phyloP scores from a whole-genome alignment of 495 filamentous ascomycete genomes.

The Aspergillus diversus region DNA sequence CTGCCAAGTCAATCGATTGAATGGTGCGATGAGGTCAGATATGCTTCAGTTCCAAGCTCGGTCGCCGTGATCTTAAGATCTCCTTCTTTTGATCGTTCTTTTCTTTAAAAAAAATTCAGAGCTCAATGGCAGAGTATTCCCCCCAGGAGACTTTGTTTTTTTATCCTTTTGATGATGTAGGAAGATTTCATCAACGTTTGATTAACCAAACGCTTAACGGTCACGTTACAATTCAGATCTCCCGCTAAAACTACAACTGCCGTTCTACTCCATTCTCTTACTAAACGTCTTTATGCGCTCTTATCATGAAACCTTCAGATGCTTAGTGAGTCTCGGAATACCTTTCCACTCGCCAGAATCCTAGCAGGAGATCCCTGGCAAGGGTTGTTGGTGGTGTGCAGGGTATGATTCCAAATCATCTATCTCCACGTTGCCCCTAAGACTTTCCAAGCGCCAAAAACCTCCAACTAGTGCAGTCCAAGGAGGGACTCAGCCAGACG shows the following conservation, averaged over 20 bases:
- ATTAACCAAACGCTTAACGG: too few species aligned
- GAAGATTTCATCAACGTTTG: too few species aligned
- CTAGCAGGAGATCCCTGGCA: slow-evolving; percentile 6
- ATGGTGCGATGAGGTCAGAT: too few species aligned
- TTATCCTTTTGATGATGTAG: too few species aligned
- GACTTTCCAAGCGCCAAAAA: neutral
- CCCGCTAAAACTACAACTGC: neutral
- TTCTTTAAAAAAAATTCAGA: too few species aligned
- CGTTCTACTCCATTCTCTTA: too few species aligned
- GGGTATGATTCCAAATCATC: slow-evolving; percentile 7
- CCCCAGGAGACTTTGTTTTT: too few species aligned
- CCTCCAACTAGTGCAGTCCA: neutral
- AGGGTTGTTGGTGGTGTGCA: neutral
- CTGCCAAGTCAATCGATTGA: too few species aligned
- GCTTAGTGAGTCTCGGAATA: neutral
- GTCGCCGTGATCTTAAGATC: too few species aligned
- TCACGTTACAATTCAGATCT: neutral
- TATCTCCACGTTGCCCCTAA: neutral
- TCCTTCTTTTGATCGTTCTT: too few species aligned
- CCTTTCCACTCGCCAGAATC: neutral
- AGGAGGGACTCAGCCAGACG: neutral
- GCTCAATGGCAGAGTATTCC: too few species aligned
- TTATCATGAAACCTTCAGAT: neutral
- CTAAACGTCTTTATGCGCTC: neutral
- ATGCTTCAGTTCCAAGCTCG: too few species aligned